Evolutionary conservation across 495 filamentous ascomycete species (phyloP).

Genomic region (Penicillium desertorum): DNA sequence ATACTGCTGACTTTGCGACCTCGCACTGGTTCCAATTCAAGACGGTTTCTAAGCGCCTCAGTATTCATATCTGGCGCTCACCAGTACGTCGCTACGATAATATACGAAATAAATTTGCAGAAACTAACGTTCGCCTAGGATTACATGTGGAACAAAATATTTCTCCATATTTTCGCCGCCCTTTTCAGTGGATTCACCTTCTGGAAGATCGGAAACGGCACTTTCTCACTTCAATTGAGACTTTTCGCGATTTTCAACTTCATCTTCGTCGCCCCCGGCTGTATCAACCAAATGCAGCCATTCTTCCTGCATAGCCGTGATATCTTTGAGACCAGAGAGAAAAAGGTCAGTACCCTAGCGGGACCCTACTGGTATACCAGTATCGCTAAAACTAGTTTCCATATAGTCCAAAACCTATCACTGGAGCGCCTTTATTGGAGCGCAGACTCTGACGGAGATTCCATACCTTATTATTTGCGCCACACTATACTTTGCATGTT

Average conservation of each 20-base stretch:
- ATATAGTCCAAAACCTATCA: conserved; percentile 60
- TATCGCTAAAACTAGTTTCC: conserved; percentile 55
- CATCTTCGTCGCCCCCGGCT: conserved; percentile 69
- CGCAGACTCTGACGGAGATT: conserved; percentile 55
- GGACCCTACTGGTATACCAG: conserved; percentile 45
- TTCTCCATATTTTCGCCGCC: conserved; percentile 41
- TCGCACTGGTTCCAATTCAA: conserved; percentile 49
- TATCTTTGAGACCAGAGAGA: conserved; percentile 67
- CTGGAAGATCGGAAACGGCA: conserved; percentile 45
- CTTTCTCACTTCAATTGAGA: conserved; percentile 38
- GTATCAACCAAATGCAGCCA: conserved; percentile 85
- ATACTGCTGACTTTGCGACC: conserved; percentile 49
- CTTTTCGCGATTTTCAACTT: conserved; percentile 70
- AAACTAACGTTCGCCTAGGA: conserved; percentile 23
- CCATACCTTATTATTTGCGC: conserved; percentile 59
- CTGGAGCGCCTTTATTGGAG: conserved; percentile 47
- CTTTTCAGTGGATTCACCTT: conserved; percentile 49
- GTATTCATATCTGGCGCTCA: conserved; percentile 82
- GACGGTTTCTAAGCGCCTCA: conserved; percentile 59
- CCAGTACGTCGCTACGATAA: conserved; percentile 52
- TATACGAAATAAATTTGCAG: not conserved
- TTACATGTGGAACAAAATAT: conserved; percentile 47
- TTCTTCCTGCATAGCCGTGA: conserved; percentile 81
- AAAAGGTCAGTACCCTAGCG: conserved; percentile 50
- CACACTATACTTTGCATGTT: conserved; percentile 58